phyloP scores from a whole-genome alignment of 2,329 filamentous ascomycete species.

The Fusarium zealandicum region DNA sequence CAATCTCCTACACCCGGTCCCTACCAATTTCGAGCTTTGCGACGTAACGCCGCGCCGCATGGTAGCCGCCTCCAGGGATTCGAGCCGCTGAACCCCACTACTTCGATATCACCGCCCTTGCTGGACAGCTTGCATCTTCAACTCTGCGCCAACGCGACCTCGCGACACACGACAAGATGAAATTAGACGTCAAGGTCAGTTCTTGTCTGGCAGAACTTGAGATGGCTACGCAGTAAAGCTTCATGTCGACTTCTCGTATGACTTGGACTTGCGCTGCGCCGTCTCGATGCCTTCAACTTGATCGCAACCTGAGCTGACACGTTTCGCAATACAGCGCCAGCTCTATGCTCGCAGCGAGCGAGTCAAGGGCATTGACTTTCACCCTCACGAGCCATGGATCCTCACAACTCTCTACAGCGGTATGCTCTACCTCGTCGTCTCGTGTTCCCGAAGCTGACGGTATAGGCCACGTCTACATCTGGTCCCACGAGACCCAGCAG shows the following conservation, averaged over 20 bases:
- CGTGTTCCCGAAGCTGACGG: conserved; percentile 15
- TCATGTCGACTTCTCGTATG: background rate
- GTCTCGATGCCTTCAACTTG: conserved; percentile 7
- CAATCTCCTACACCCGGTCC: background rate
- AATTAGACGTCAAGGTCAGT: conserved; percentile 54
- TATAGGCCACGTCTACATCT: conserved; percentile 95
- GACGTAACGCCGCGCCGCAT: conserved; percentile 31
- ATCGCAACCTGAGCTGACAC: conserved; percentile 37
- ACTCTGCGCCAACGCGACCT: conserved; percentile 36
- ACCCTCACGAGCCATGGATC: conserved; percentile 95
- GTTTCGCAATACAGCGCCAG: conserved; percentile 50
- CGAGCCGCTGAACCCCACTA: conserved; percentile 41
- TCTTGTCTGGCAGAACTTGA: too few relatives aligned
- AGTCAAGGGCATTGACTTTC: conserved; percentile 97
- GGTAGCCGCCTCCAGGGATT: conserved; percentile 40
- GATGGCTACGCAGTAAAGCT: background rate
- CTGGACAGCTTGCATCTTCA: conserved; percentile 43
- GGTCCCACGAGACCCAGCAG: conserved; percentile 96
- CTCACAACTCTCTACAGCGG: conserved; percentile 96
- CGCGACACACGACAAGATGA: conserved; percentile 46
- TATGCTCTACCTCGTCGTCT: conserved; percentile 52
- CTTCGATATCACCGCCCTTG: conserved; percentile 41
- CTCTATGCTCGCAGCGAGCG: conserved; percentile 83
- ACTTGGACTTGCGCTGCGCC: background rate
- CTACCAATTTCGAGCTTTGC: background rate